phyloP scores from a whole-genome alignment of 805 yeast genomes.

The Candida schatavii region DNA sequence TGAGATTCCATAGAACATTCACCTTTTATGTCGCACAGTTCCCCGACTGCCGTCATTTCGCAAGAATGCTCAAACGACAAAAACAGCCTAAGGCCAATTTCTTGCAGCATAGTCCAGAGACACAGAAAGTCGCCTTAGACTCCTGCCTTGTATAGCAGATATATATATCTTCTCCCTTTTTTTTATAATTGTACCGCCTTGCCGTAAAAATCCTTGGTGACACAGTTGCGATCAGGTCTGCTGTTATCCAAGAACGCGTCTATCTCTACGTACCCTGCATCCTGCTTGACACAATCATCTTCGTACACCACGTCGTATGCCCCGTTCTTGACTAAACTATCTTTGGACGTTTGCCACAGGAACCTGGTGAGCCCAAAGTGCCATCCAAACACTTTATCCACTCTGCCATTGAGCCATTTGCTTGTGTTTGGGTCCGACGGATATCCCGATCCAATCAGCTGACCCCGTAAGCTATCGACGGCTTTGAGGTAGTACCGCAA shows the following conservation, averaged over 20 bases:
- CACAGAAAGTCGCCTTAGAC: too few relatives aligned
- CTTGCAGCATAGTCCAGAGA: too few relatives aligned
- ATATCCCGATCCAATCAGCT: constrained; percentile 80
- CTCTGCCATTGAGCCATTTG: constrained; percentile 62
- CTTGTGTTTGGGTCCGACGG: constrained; percentile 89
- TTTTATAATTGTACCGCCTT: constrained; percentile 1
- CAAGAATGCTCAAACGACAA: neutral
- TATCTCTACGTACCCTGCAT: constrained; percentile 16
- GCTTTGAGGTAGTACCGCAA: constrained; percentile 35
- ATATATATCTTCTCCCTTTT: neutral
- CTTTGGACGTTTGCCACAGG: constrained; percentile 93
- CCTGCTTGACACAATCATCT: constrained; percentile 38
- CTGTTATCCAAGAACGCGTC: neutral
- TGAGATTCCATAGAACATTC: too few relatives aligned
- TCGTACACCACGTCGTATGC: constrained; percentile 63
- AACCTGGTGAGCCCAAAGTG: constrained; percentile 65
- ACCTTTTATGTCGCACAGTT: too few relatives aligned
- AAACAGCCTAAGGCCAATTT: too few relatives aligned
- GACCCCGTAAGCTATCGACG: constrained; percentile 32
- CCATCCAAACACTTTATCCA: constrained; percentile 88
- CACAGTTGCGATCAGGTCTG: neutral
- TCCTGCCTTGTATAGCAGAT: too few relatives aligned
- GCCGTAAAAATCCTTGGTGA: constrained; percentile 1
- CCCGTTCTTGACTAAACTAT: constrained; percentile 54
- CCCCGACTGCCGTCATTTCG: neutral